Evolutionary conservation across 73 alveolate genomes (phyloP).

Genomic region (Symbiodinium pilosum): DNA sequence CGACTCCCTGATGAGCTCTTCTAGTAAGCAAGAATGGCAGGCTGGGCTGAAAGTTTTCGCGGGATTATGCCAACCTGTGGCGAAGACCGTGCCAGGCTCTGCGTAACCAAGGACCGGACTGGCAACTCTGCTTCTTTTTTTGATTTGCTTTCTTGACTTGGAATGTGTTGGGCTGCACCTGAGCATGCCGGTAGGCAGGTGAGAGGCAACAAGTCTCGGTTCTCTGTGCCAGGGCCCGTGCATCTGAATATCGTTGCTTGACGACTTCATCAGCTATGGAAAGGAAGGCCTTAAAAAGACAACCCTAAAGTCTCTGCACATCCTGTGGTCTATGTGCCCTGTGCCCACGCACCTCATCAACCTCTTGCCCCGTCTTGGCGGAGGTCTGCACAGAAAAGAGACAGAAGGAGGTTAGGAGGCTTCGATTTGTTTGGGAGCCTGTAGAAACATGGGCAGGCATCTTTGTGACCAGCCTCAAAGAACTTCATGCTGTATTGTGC

Average conservation of each 20-base stretch:
- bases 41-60: too few relatives aligned
- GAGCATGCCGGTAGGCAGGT: too few relatives aligned
- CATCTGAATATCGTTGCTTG: slow-evolving; percentile 92
- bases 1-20: too few relatives aligned
- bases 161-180: slow-evolving; percentile 81
- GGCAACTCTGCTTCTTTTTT: slow-evolving; percentile 42
- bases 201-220: too few relatives aligned
- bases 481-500: slow-evolving; percentile 93
- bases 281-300: slow-evolving; percentile 38
- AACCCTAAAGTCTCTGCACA: neutral
- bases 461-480: slow-evolving; percentile 47
- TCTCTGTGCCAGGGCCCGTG: neutral
- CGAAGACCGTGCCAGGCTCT: too few relatives aligned
- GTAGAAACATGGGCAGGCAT: too few relatives aligned
- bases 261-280: slow-evolving; percentile 91
- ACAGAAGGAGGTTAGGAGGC: neutral
- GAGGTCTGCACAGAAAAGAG: slow-evolving; percentile 46
- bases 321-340: neutral
- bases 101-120: neutral
- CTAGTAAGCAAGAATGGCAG: too few relatives aligned
- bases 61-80: too few relatives aligned
- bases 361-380: slow-evolving; percentile 93
- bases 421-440: neutral
- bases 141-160: slow-evolving; percentile 21
- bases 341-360: slow-evolving; percentile 54